A percentile compares a stretch with the other conserved stretches of the same genome.
Conservation (phyloP, 2,329 filamentous ascomycete genomes). For the Claviceps sp. region DNA sequence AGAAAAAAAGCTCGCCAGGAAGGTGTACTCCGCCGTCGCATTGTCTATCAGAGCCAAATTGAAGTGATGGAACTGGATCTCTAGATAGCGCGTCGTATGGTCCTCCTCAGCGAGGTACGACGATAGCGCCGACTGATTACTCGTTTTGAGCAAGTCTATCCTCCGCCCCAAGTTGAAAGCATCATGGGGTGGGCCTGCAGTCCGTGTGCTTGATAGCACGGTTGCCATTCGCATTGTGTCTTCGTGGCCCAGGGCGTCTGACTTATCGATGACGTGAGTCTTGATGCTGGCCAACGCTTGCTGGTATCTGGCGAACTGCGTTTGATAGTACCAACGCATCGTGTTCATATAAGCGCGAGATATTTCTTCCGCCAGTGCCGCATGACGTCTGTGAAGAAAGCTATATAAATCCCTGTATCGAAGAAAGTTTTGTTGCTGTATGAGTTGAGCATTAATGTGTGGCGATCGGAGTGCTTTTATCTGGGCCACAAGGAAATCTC, state of each 20-base stretch:
- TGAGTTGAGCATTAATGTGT: slow-evolving; percentile 92
- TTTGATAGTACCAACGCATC: slow-evolving; percentile 96
- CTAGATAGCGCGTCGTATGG: slow-evolving; percentile 70
- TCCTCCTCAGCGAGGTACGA: slow-evolving; percentile 90
- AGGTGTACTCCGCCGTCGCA: slow-evolving; percentile 86
- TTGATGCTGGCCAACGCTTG: slow-evolving; percentile 74
- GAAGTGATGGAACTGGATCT: slow-evolving; percentile 85
- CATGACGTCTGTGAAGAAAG: slow-evolving; percentile 73
- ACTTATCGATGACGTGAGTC: slow-evolving; percentile 68
- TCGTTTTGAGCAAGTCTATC: slow-evolving; percentile 65
- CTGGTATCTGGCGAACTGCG: slow-evolving; percentile 80
- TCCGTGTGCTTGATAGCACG: slow-evolving; percentile 34
- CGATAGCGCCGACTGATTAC: slow-evolving; percentile 62
- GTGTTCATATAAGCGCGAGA: slow-evolving; percentile 91
- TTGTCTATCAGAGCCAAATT: slow-evolving; percentile 92
- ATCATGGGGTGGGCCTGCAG: slow-evolving; percentile 55
- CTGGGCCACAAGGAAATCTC: slow-evolving; percentile 87
- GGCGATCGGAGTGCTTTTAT: slow-evolving; percentile 90
- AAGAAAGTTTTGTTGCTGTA: slow-evolving; percentile 85
- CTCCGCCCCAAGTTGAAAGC: slow-evolving; percentile 80
- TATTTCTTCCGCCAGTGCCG: slow-evolving; percentile 78
- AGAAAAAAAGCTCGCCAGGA: slow-evolving; percentile 80
- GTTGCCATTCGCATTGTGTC: slow-evolving; percentile 52
- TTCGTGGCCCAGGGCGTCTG: slow-evolving; percentile 72
- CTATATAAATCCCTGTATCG: slow-evolving; percentile 78